phyloP scores from a whole-genome alignment of 768 basidiomycete species.

The Phanerochaete sordida region DNA sequence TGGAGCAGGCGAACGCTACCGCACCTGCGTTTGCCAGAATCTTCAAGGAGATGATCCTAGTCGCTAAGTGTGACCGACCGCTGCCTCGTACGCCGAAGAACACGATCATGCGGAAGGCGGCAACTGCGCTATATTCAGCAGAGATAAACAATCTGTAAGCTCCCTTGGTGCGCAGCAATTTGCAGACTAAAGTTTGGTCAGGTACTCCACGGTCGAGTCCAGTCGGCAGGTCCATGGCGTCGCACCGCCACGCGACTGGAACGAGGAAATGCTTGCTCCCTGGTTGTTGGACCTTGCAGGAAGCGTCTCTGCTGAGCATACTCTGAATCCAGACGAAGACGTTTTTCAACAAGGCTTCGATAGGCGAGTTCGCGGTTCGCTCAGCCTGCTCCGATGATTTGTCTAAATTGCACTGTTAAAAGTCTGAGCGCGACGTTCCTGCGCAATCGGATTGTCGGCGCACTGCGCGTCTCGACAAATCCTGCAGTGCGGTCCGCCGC shows the following conservation, averaged over 20 bases:
- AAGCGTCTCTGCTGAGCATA: neutral
- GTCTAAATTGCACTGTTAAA: no score
- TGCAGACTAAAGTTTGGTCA: no score
- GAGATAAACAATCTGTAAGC: no score
- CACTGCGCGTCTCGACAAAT: neutral
- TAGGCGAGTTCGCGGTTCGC: no score
- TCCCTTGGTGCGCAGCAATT: no score
- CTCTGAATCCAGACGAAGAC: constrained; percentile 4
- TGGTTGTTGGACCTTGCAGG: no score
- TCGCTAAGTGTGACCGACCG: constrained; percentile 15
- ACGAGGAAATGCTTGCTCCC: no score
- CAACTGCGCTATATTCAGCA: constrained; percentile 7
- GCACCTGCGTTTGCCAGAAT: constrained; percentile 20
- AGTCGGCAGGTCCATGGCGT: no score
- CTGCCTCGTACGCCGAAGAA: constrained; percentile 18
- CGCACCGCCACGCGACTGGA: no score
- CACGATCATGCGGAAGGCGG: constrained; percentile 13
- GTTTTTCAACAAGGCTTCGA: constrained; percentile 12
- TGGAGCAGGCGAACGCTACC: constrained; percentile 19
- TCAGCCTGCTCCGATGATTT: no score
- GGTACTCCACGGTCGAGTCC: no score
- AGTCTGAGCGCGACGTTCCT: constrained; percentile 13
- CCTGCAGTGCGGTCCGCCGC: neutral
- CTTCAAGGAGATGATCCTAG: constrained; percentile 25
- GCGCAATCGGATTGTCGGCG: constrained; percentile 8